Evolutionary conservation across 73 alveolate genomes (phyloP), one percentile per base, ranked within the genome.

Genomic region (Paramecium sonneborni): DNA sequence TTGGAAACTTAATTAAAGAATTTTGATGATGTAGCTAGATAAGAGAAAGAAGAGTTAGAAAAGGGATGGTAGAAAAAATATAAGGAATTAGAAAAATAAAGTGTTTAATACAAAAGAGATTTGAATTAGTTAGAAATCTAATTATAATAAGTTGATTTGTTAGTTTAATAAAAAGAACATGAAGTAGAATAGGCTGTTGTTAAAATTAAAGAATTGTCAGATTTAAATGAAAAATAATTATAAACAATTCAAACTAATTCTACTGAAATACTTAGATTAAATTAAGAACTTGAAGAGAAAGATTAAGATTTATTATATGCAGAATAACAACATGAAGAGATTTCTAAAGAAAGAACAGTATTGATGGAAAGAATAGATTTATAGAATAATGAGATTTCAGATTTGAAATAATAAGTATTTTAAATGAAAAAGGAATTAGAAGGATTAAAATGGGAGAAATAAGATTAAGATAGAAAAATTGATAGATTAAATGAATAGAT

Each of bases 1-100:
- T 72, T 35, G 35, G 86, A 72, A 72, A 72, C 67, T 5, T 38
- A 72, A 72, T 37, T 72, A 20, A 72, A 72, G 57, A 72, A 72
- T 72, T 72, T 72, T 38, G 86, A 72, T 72, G 86, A 72, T 72
- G 86, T 72, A 5, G 86, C 86, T 34, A 72, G 57, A 72, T 37
- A 32, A 35, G 86, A 72, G 35, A 72, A 72, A 34, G 86, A 72
- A 72, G 86, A 72, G 14, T 37, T 72, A 21, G 86, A 72, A 18
- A 72, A 38, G 20, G 57, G 86, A 35, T 72, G 86, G 86, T 72
- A 72, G 14, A 72, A 72, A 62, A 72, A 72, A 38, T 72, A 72
- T 72, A 72, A 72, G 14, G 86, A 72, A 72, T 72, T 72, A 38
- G 86, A 72, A 18, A 72, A 38, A 34, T 72, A 34, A 15, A 35